Evolutionary conservation across 768 basidiomycete species (phyloP), one percentile per base, ranked within the genome.

Genomic region (Lactarius tabidus): DNA sequence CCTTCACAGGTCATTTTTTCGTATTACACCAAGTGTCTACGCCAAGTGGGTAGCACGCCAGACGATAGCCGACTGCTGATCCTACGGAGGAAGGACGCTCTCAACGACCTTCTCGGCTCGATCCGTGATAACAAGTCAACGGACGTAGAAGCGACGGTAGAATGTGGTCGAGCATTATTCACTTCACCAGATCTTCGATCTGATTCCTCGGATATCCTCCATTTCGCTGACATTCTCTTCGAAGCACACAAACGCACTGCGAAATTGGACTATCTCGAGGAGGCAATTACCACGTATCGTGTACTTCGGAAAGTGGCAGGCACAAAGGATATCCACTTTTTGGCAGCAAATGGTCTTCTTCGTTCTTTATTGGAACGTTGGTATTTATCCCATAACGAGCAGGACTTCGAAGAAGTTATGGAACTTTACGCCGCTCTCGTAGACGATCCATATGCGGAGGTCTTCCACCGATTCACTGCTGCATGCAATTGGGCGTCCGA

Each of bases 191-290:
- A 9, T n/a, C 6, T 17, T 39, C 17, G 23, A 3, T 33, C 51
- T 2, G 23, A 45, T 1, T 8, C 1, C 9, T 0, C 6, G 2
- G 1, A 15, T n/a, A 17, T 3, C 12, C 0, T 3, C 1, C 1
- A 2, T 0, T 38, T 60, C 20, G 23, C 29, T 20, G 0, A 7
- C 7, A 23, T 52, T 9, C 45, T 60, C 17, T 20, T 18, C 8
- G 15, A 48, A 1, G 35, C 23, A 3, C 18, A 36, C 6, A 0
- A 18, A 15, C n/a, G 23, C 23, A 59, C 59, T 1, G 7, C 26
- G 0, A 35, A 35, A 17, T 8, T 26, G 20, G 33, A 59, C n/a
- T 48, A 59, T 23, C 45, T 59, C 43, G 3, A 51, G 8, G 33
- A 35, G n/a, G 29, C 59, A 8, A 59, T 59, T 26, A 18, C 29